A percentile compares a stretch with the other conserved stretches of the same genome.
These are phyloP conservation scores for Lobosporangium transversale DNA, from an alignment of 192 early-diverging fungal species.

Conservation along the genomic window DNA sequence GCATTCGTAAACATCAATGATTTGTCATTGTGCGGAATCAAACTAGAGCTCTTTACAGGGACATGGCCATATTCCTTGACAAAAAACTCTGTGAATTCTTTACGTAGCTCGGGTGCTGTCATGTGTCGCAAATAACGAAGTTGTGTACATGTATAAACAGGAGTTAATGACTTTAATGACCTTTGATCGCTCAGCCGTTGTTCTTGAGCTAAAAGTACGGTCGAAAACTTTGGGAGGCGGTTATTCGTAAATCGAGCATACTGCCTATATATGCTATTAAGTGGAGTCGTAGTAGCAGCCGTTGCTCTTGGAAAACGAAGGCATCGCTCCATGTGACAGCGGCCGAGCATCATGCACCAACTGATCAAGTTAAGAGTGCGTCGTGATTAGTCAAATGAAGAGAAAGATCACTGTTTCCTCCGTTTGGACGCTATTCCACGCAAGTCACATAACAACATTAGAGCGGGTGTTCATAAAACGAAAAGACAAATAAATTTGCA, in stretches of 20 bases:
- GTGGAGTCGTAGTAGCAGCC: background rate
- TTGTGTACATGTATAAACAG: slow-evolving; percentile 2
- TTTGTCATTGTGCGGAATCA: slow-evolving; percentile 69
- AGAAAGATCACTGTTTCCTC: no score
- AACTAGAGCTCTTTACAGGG: slow-evolving; percentile 52
- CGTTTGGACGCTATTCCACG: no score
- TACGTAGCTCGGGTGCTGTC: slow-evolving; percentile 56
- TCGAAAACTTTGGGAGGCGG: no score
- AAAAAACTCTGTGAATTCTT: slow-evolving; percentile 60
- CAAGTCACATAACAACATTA: no score
- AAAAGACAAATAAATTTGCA: no score
- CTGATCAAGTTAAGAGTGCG: no score
- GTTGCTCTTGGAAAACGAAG: slow-evolving; percentile 2
- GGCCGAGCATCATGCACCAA: slow-evolving; percentile 12
- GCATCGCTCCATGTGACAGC: slow-evolving; percentile 14
- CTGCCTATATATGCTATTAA: background rate
- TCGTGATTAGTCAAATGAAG: no score
- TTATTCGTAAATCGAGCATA: no score
- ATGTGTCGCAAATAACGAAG: slow-evolving; percentile 40
- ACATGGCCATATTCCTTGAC: slow-evolving; percentile 53
- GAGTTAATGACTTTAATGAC: background rate
- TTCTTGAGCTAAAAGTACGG: no score
- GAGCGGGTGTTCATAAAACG: no score
- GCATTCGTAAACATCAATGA: slow-evolving; percentile 68
- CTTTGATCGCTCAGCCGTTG: background rate